These are phyloP conservation scores for Ajuga reptans DNA, from an alignment of 305 asterid species.

Conservation along the genomic window DNA sequence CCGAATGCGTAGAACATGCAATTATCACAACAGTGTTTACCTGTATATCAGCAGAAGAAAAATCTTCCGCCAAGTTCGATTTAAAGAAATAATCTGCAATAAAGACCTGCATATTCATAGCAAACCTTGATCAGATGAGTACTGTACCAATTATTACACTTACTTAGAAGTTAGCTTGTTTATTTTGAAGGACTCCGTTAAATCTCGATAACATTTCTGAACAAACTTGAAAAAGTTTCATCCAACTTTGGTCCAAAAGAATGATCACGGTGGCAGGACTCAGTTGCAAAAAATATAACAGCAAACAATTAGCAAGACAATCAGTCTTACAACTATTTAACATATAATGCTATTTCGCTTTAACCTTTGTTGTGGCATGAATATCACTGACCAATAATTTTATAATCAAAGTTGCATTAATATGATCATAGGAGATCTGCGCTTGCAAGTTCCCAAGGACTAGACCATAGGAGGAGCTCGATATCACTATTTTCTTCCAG, in stretches of 20 bases:
- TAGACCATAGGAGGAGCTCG: neutral
- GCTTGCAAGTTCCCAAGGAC: neutral
- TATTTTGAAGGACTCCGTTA: slow-evolving; percentile 4
- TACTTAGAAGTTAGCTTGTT: neutral
- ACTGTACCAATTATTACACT: neutral
- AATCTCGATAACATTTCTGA: neutral
- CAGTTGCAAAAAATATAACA: neutral
- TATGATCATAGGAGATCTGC: neutral
- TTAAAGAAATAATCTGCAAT: slow-evolving; percentile 81
- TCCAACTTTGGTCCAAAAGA: neutral
- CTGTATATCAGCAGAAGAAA: slow-evolving; percentile 73
- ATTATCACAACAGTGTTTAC: slow-evolving; percentile 30
- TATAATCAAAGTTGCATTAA: neutral
- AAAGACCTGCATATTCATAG: slow-evolving; percentile 53
- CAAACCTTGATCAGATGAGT: slow-evolving; percentile 20
- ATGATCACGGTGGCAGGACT: neutral
- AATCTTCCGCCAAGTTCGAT: slow-evolving; percentile 59
- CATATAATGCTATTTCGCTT: neutral
- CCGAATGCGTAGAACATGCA: neutral
- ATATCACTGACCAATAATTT: neutral
- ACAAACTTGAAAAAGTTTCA: neutral
- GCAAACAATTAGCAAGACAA: neutral
- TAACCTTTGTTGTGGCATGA: neutral
- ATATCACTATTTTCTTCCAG: neutral
- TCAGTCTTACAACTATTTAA: neutral